Conservation (phyloP, 306 rosid species). For the Citrullus mucosospermus region DNA sequence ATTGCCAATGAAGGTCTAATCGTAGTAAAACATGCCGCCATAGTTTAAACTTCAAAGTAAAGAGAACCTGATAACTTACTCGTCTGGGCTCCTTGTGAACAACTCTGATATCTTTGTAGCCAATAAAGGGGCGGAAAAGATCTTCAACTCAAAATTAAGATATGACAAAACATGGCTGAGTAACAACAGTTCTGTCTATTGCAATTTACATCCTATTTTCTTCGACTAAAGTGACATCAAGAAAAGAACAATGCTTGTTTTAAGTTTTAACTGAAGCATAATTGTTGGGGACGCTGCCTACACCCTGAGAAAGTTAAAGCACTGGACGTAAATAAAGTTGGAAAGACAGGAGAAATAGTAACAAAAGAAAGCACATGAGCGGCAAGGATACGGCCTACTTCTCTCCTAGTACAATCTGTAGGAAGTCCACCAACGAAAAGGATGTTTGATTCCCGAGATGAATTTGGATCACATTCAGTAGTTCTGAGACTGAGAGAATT, state of each 20-base stretch:
- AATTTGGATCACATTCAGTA: constrained; percentile 15
- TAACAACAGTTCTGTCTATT: not conserved
- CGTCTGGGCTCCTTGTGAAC: constrained; percentile 82
- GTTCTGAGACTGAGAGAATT: constrained; percentile 16
- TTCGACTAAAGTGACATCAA: not conserved
- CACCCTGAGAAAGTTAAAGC: not conserved
- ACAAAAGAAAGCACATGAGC: not conserved
- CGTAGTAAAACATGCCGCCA: not conserved
- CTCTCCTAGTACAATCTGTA: constrained; percentile 72
- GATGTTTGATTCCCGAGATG: constrained; percentile 42
- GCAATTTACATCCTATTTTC: not conserved
- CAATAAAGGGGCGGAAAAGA: constrained; percentile 74
- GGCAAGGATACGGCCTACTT: constrained; percentile 77
- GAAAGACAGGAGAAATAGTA: not conserved
- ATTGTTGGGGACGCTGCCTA: not conserved
- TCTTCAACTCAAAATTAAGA: constrained; percentile 47
- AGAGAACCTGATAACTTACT: constrained; percentile 32
- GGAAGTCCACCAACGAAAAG: constrained; percentile 70
- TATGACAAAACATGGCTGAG: constrained; percentile 17
- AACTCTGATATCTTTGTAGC: constrained; percentile 53
- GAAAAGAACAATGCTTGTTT: not conserved
- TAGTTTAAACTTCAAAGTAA: not conserved
- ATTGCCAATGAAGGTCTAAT: not conserved
- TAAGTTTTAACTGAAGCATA: not conserved
- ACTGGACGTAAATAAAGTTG: not conserved